Evolutionary conservation across 306 rosid species (phyloP).

Genomic region (Cucurbita pepo): DNA sequence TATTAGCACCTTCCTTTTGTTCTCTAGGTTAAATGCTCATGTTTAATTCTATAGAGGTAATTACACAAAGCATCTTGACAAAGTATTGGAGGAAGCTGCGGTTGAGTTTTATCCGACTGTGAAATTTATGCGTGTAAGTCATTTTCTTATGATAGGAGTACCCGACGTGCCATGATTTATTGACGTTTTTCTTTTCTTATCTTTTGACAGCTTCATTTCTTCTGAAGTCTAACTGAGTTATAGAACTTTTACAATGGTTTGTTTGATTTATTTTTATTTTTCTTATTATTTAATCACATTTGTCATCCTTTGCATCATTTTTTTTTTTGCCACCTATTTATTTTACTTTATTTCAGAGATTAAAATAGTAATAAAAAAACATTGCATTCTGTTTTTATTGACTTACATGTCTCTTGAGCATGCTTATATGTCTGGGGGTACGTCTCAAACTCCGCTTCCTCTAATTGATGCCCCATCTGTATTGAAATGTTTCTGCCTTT

Average conservation of each 20-base stretch:
- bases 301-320: background rate
- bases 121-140: conserved; percentile 84
- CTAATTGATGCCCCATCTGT: background rate
- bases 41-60: conserved; percentile 48
- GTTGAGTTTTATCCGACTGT: conserved; percentile 69
- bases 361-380: background rate
- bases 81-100: conserved; percentile 71
- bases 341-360: background rate
- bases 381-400: background rate
- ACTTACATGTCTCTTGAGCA: background rate
- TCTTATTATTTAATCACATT: background rate
- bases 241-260: background rate
- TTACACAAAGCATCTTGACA: conserved; percentile 62
- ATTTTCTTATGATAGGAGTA: background rate
- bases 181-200: background rate
- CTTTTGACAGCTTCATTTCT: background rate
- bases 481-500: too few species aligned
- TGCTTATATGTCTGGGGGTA: background rate
- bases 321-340: background rate
- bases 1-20: background rate
- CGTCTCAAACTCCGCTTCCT: background rate
- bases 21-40: conserved; percentile 6
- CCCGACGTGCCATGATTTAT: background rate
- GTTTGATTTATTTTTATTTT: background rate
- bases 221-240: background rate